These are phyloP conservation scores for Magnusiomyces fungicola DNA, from an alignment of 1,139 yeast species.

Conservation along the genomic window DNA sequence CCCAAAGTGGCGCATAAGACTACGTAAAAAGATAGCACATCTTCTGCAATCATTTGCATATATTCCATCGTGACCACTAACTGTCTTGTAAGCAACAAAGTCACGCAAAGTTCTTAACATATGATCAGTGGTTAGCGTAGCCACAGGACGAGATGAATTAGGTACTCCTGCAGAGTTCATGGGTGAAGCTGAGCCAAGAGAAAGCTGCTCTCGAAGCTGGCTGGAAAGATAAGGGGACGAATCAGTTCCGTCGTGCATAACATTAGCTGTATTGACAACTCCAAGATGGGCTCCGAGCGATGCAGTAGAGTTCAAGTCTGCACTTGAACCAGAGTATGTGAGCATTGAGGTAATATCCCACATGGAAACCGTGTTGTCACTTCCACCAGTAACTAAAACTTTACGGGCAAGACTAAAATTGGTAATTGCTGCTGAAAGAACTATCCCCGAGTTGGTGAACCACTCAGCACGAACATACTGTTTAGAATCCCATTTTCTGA, in stretches of 20 bases:
- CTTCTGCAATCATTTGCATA: constrained; percentile 74
- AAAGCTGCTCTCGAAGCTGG: neutral
- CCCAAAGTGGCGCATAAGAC: constrained; percentile 60
- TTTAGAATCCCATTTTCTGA: constrained; percentile 29
- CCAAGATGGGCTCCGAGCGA: neutral
- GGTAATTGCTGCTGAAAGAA: constrained; percentile 25
- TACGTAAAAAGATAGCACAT: constrained; percentile 72
- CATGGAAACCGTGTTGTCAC: constrained; percentile 49
- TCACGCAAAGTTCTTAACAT: constrained; percentile 56
- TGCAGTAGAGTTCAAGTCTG: neutral
- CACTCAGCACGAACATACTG: constrained; percentile 27
- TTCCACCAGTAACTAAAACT: constrained; percentile 49
- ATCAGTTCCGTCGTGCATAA: neutral
- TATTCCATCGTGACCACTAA: constrained; percentile 60
- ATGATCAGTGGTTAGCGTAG: constrained; percentile 44
- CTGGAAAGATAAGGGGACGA: neutral
- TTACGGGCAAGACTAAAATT: constrained; percentile 17
- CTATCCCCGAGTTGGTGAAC: constrained; percentile 32
- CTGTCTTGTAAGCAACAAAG: constrained; percentile 64
- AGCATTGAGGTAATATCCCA: constrained; percentile 44
- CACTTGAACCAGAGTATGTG: constrained; percentile 2
- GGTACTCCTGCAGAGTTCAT: neutral
- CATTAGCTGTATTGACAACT: constrained; percentile 15
- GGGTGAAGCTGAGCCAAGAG: neutral
- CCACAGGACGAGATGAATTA: constrained; percentile 5